These are phyloP conservation scores for Toxoplasma gondii DNA, from an alignment of 169 alveolate genomes.

Conservation along the genomic window DNA sequence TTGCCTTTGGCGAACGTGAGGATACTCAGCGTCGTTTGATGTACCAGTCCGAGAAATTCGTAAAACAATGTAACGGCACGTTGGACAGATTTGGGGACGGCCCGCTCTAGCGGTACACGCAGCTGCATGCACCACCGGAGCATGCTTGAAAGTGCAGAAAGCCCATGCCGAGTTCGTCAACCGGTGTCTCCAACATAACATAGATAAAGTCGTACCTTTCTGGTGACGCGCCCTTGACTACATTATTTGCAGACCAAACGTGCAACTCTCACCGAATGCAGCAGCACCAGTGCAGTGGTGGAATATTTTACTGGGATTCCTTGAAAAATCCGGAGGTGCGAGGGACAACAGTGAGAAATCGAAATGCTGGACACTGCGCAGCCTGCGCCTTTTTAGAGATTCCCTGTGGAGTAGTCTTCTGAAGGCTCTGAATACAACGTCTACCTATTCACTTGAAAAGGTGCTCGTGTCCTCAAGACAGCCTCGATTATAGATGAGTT, in stretches of 20 bases:
- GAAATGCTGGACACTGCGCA: background rate
- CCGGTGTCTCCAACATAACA: too few relatives aligned
- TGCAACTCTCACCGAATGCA: background rate
- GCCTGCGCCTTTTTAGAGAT: background rate
- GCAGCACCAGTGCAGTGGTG: background rate
- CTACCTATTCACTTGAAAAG: background rate
- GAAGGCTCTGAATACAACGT: background rate
- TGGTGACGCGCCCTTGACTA: too few relatives aligned
- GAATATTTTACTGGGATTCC: background rate
- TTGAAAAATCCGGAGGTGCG: background rate
- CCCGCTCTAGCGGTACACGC: background rate
- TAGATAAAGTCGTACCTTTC: too few relatives aligned
- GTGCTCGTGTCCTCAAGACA: background rate
- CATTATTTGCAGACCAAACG: too few relatives aligned
- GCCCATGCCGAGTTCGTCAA: too few relatives aligned
- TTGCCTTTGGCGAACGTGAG: too few relatives aligned
- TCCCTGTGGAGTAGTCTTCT: background rate
- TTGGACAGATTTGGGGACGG: too few relatives aligned
- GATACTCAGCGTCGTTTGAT: too few relatives aligned
- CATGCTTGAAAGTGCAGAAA: background rate
- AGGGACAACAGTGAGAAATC: background rate
- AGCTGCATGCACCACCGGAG: background rate
- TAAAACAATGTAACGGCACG: too few relatives aligned
- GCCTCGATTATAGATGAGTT: too few relatives aligned
- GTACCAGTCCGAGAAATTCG: too few relatives aligned